Base-by-base conservation (phyloP, 306 rosid genomes). In the Citrullus colocynthis region DNA sequence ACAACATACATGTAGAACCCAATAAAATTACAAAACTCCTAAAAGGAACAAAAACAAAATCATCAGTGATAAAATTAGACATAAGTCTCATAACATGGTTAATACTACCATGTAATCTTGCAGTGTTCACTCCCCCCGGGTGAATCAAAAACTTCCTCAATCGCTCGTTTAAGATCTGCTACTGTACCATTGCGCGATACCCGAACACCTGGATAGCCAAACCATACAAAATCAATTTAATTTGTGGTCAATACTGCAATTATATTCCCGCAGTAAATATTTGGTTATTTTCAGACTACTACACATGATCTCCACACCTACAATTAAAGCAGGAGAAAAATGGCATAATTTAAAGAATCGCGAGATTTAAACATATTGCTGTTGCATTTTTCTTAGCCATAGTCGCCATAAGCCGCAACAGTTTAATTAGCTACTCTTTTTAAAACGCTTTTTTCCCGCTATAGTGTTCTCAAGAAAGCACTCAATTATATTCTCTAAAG, bases 131-230 rank as follows among this genome's bases (percentile, higher is more conserved):
- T 79, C 59, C 75, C 80, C 52, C 74, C 52, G 17, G 62, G 56
- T 4, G 85, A 83, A 77, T 42, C 63, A 57, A 87, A 87, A 49
- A 83, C 82, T 21, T 85, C 83, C 82, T 87, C 87, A 12, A 87
- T 74, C 2, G 84, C 84, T 58, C 14, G 78, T 70, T 87, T 85
- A 18, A 87, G 85, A 13, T 87, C 87, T 21, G 84, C 86, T n/a
- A 87, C 77, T 1, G 88, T 81, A 34, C 87, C 81, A 77, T 54
- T 87, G 59, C 79, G 79, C 36, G 78, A 77, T 30, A 83, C 79
- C 8, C 39, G 62, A 82, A 85, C 76, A 60, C 83, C 88, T 87
- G 85, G 56, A 59, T 2, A 7, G 28, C 69, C 57, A 59, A 70
- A 44, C 3, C 63, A 45, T 42, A 24, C 9, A 9, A 39, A 63